Percentiles rank a stretch among this genome's conserved stretches.
Conservation (phyloP, 177 flowering plant species). For the Vitis hybrid region DNA sequence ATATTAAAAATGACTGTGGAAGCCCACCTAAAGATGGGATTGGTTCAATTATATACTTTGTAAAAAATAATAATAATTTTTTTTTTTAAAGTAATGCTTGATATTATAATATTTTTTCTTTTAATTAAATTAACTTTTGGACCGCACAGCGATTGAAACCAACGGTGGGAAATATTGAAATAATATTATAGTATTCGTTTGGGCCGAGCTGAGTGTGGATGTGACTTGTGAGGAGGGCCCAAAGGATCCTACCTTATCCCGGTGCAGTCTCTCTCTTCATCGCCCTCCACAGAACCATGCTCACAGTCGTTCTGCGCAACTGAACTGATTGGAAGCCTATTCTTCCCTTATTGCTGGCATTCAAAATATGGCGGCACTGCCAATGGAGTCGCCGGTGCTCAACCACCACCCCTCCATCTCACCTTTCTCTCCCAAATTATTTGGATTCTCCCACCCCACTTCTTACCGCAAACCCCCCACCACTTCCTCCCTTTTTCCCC, state of each 20-base stretch:
- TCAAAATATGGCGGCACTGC: constrained; percentile 22
- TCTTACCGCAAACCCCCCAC: not conserved
- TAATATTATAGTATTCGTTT: no score
- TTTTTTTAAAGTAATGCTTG: no score
- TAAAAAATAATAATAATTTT: no score
- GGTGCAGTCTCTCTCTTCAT: not conserved
- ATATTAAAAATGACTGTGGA: no score
- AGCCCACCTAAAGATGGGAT: no score
- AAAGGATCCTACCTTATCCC: not conserved
- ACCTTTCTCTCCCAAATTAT: constrained; percentile 16
- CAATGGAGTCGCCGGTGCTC: constrained; percentile 12
- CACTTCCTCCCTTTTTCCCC: constrained; percentile 11
- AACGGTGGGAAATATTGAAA: no score
- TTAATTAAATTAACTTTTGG: no score
- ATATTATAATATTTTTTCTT: no score
- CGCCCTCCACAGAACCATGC: not conserved
- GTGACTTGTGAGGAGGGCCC: no score
- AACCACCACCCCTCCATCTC: constrained; percentile 17
- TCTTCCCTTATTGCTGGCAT: not conserved
- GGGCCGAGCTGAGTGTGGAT: no score
- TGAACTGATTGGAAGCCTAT: not conserved
- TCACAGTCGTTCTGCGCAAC: not conserved
- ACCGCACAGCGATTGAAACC: no score
- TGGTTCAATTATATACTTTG: no score
- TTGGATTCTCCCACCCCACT: constrained; percentile 1